Evolutionary conservation across 192 early-diverging fungal genomes (phyloP).

Genomic region (Rhizoclosmatium globosum): DNA sequence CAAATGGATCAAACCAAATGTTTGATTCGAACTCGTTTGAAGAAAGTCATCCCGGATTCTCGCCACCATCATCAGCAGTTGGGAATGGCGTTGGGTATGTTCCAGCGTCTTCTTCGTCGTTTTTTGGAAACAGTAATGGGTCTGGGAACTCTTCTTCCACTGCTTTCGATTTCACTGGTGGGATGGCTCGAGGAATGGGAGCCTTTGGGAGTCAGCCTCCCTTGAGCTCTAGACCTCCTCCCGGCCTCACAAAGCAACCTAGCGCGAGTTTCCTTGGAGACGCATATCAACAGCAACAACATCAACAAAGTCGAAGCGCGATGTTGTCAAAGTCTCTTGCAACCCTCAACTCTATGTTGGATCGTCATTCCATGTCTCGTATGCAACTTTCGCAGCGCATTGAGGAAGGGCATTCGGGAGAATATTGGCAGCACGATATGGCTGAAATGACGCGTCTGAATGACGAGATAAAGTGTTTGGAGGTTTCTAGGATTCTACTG

Average conservation of each 20-base stretch:
- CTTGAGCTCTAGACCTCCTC: neutral
- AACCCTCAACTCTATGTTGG: neutral
- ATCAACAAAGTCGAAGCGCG: neutral
- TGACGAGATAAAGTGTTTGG: neutral
- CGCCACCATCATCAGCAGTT: too few species aligned
- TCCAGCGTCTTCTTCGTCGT: too few species aligned
- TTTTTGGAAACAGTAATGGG: neutral
- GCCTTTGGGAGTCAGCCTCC: neutral
- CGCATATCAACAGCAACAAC: neutral
- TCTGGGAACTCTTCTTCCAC: neutral
- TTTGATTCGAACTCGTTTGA: too few species aligned
- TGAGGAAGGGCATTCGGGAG: neutral
- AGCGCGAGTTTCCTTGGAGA: too few species aligned
- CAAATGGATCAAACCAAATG: too few species aligned
- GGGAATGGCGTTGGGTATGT: too few species aligned
- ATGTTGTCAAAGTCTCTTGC: neutral
- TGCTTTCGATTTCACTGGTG: neutral
- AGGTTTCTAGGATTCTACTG: neutral
- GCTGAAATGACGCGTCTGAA: neutral
- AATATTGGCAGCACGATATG: neutral
- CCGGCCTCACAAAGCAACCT: neutral
- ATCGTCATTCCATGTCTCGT: neutral
- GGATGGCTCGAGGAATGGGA: neutral
- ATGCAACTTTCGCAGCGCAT: neutral
- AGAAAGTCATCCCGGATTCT: too few species aligned